Conservation (phyloP, 2,329 filamentous ascomycete genomes). For the Scytalidium lignicola region DNA sequence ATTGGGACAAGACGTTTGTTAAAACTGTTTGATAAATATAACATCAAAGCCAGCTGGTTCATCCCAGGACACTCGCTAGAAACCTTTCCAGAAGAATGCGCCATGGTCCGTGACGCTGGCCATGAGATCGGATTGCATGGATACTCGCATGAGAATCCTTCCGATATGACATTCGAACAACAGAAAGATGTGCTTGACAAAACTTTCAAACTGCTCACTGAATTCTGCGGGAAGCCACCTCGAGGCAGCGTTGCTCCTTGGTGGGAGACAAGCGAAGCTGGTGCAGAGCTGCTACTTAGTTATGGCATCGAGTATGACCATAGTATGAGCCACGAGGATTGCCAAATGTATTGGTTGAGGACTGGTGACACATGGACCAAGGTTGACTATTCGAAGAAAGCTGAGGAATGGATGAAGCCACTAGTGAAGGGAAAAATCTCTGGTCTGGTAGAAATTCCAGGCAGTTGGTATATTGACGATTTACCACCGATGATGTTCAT, state of each 20-base stretch:
- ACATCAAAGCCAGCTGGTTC: constrained; percentile 61
- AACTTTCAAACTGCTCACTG: constrained; percentile 64
- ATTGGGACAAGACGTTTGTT: constrained; percentile 44
- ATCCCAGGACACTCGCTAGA: constrained; percentile 56
- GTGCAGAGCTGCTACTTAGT: constrained; percentile 53
- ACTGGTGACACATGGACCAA: constrained; percentile 60
- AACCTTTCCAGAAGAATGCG: constrained; percentile 58
- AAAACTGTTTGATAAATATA: constrained; percentile 63
- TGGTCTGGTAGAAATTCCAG: constrained; percentile 57
- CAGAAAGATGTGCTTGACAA: constrained; percentile 68
- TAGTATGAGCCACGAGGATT: constrained; percentile 58
- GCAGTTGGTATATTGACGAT: constrained; percentile 52
- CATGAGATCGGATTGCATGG: constrained; percentile 63
- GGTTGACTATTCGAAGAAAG: constrained; percentile 56
- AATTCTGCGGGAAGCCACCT: constrained; percentile 64
- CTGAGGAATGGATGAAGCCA: constrained; percentile 60
- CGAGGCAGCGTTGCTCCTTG: constrained; percentile 66
- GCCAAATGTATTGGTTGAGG: constrained; percentile 54
- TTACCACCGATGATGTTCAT: constrained; percentile 66
- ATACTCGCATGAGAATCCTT: constrained; percentile 68
- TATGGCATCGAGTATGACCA: constrained; percentile 66
- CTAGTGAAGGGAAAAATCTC: constrained; percentile 51
- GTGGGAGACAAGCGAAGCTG: constrained; percentile 66
- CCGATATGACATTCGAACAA: constrained; percentile 64
- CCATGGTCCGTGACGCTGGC: constrained; percentile 51